Evolutionary conservation across 2,329 filamentous ascomycete genomes (phyloP), one percentile per base, ranked within the genome.

Genomic region (Cercospora sesami): DNA sequence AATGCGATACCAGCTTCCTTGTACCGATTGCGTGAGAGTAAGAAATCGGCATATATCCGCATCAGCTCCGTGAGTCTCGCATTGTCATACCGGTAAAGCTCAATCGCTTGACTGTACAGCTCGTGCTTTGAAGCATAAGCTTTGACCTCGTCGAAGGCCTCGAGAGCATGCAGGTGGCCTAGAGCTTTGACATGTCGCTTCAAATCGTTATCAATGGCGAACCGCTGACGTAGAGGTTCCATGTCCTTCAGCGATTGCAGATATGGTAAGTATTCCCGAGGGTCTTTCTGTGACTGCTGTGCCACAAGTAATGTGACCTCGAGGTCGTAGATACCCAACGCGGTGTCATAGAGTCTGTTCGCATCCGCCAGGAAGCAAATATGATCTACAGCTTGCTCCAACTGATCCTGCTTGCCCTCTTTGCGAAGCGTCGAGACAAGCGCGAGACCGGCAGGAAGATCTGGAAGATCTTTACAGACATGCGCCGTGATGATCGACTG

Each of bases 311-410:
- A 84, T 3, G 94, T 90, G 7, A 99, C 87, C 10, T 97, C 93
- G 2, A 99, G 86, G 75, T 98, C 90, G 78, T 99, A 99, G 2
- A 98, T 84, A 1, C 94, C 94, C 1, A 99, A 84, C 0, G 95
- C 92, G 68, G 94, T 90, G 69, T 97, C 92, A 75, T 97, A 99
- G 0, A 99, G 86, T 45, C 89, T 89, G 78, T 97, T 96, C 57
- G 96, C 91, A 79, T 99, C 95, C 0, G 94, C 92, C 51, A 99
- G 86, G 84, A 99, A 99, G 83, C 93, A 98, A 68, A 99, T 97
- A 76, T 99, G 95, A 77, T 97, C 93, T 23, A 97, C 90, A 0
- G 94, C 94, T 78, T 90, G 90, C 73, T 98, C 94, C 0, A 93
- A 92, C 72, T 94, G 85, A 63, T 89, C 86, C 60, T 91, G 87